phyloP scores from a whole-genome alignment of 768 basidiomycete species.

The Nidularia sp. region DNA sequence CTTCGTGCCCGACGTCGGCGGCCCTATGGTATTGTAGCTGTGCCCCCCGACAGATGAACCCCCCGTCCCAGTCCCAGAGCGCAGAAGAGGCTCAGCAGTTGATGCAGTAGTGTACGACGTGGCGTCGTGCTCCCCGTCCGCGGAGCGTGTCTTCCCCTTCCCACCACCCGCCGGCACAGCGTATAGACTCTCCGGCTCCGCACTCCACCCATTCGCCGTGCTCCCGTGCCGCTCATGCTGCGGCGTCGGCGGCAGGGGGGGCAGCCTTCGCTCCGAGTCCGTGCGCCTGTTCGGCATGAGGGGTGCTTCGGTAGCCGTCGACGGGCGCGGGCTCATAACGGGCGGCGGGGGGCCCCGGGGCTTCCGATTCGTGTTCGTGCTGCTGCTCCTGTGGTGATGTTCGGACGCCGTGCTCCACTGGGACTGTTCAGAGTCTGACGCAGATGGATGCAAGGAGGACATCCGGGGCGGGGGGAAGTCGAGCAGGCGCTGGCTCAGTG shows the following conservation, averaged over 20 bases:
- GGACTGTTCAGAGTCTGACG: background rate
- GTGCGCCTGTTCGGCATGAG: background rate
- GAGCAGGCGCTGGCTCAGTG: constrained; percentile 8
- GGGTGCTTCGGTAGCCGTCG: constrained; percentile 2
- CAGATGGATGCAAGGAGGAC: constrained; percentile 15
- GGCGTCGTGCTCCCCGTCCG: background rate
- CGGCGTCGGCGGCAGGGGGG: constrained; percentile 6
- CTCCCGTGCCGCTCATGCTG: constrained; percentile 4
- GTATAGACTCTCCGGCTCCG: constrained; percentile 5
- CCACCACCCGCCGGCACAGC: background rate
- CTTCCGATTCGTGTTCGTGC: too few relatives aligned
- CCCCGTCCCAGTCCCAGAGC: constrained; percentile 8
- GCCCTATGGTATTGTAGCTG: constrained; percentile 14
- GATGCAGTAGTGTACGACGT: background rate
- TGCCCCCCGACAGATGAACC: constrained; percentile 13
- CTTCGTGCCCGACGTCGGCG: constrained; percentile 22
- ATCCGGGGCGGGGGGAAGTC: constrained; percentile 18
- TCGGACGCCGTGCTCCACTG: background rate
- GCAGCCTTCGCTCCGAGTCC: constrained; percentile 1
- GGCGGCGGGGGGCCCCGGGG: background rate
- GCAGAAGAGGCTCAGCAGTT: background rate
- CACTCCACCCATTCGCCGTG: constrained; percentile 9
- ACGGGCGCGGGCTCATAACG: background rate
- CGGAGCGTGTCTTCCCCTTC: constrained; percentile 3
- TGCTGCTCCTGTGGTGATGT: too few relatives aligned